phyloP scores from a whole-genome alignment of 108 stramenopile genomes.

The Chaetoceros tenuissimus region DNA sequence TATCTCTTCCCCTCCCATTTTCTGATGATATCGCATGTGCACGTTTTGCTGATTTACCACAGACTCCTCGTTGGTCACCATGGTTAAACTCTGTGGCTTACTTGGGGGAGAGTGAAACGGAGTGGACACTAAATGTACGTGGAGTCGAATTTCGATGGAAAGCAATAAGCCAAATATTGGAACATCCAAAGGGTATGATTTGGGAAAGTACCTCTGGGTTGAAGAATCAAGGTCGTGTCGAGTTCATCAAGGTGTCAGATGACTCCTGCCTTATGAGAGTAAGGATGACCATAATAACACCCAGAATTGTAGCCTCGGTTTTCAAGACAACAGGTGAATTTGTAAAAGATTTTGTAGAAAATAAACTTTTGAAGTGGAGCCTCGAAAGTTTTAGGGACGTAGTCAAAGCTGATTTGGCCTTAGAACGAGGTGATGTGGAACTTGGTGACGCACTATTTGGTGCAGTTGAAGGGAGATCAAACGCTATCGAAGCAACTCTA shows the following conservation, averaged over 20 bases:
- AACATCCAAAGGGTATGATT: slow-evolving; percentile 53
- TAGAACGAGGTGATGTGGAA: slow-evolving; percentile 78
- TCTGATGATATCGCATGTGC: slow-evolving; percentile 66
- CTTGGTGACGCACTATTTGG: slow-evolving; percentile 81
- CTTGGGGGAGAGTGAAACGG: slow-evolving; percentile 56
- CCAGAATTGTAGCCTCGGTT: slow-evolving; percentile 51
- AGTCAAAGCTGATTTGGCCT: slow-evolving; percentile 78
- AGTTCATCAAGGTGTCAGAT: slow-evolving; percentile 36
- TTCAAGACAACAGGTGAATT: slow-evolving; percentile 53
- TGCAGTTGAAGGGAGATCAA: slow-evolving; percentile 76
- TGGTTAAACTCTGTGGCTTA: slow-evolving; percentile 82
- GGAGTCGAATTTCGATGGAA: slow-evolving; percentile 69
- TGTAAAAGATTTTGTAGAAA: slow-evolving; percentile 73
- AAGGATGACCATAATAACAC: slow-evolving; percentile 61
- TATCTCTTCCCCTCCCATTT: slow-evolving; percentile 73
- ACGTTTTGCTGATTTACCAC: slow-evolving; percentile 77
- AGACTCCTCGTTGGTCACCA: slow-evolving; percentile 80
- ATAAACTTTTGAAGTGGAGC: slow-evolving; percentile 84
- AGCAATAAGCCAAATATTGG: slow-evolving; percentile 48
- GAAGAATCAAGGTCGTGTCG: slow-evolving; percentile 54
- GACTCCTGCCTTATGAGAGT: slow-evolving; percentile 66
- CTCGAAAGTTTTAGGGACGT: slow-evolving; percentile 85
- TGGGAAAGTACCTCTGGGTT: slow-evolving; percentile 75
- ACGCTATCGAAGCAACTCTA: slow-evolving; percentile 64
- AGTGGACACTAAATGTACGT: slow-evolving; percentile 75